Base-by-base conservation (phyloP, 257 asterid species). In the Nicotiana tomentosiformis region DNA sequence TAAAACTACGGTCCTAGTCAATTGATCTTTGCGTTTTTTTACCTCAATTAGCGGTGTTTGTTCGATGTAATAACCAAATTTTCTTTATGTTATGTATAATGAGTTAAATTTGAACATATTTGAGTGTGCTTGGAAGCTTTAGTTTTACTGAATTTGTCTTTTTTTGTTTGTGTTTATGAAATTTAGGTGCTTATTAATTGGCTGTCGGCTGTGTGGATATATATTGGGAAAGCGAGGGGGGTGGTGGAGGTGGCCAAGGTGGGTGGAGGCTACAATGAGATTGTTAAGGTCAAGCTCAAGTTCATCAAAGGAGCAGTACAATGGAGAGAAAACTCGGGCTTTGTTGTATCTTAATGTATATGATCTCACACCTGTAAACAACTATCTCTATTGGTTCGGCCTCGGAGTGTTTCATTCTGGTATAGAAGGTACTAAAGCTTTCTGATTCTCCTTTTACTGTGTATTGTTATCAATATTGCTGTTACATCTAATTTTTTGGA, bases 391-490 rank as follows among this genome's bases (percentile, higher is more conserved):
- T 77, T 94, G 97, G 97, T 89, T 91, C 29, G 98, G 98, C 79
- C 88, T 92, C 49, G 98, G 98, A 58, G 90, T 94, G 81, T 94
- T 90, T 84, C 98, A 93, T 88, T 93, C 98, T 14, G 98, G 98
- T 37, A 91, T 94, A 86, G 97, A 94, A 94, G 97, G 98, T 94
- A 94, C 49, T 12, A 76, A 80, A 39, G 14, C 23, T 14, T 76
- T 2, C 30, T 20, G 6, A 4, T 37, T 68, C 43, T 15, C 74
- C 70, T 78, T 58, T 67, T 60, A 20, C 23, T 82, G 11, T 74
- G 43, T 49, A 29, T 49, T 16, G 17, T 26, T 29, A 29, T 76
- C 9, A 39, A 26, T 74, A 49, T 16, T 51, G 80, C 5, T 51
- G 64, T 76, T 46, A 23, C 37, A 46, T 72, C 39, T 20, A 14